Evolutionary conservation across 2,329 filamentous ascomycete genomes (phyloP).

Genomic region (Clonostachys chloroleuca): DNA sequence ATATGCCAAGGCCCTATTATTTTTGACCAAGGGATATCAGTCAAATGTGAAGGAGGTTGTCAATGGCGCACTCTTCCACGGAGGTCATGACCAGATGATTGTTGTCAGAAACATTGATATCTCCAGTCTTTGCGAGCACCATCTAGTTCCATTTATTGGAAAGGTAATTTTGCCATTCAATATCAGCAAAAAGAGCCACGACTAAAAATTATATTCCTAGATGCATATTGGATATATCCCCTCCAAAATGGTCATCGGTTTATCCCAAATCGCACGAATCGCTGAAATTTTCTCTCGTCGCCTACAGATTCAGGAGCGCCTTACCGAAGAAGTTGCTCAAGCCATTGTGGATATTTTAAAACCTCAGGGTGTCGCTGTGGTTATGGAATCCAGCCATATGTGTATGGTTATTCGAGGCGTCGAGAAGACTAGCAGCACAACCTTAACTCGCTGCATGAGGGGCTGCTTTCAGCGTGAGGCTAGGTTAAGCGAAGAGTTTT

Average conservation of each 20-base stretch:
- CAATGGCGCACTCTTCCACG: conserved; percentile 90
- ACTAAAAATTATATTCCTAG: conserved; percentile 32
- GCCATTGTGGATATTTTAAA: conserved; percentile 90
- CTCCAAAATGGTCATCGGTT: conserved; percentile 81
- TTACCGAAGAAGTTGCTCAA: conserved; percentile 93
- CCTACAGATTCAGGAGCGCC: conserved; percentile 90
- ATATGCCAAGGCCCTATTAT: conserved; percentile 93
- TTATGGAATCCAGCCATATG: conserved; percentile 93
- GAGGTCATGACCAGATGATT: conserved; percentile 94
- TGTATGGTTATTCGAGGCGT: conserved; percentile 99
- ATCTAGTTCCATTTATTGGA: conserved; percentile 91
- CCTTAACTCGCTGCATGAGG: conserved; percentile 98
- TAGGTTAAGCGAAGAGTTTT: conserved; percentile 92
- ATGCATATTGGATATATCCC: conserved; percentile 99
- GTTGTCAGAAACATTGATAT: conserved; percentile 97
- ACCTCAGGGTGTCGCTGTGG: conserved; percentile 93
- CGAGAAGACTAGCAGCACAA: conserved; percentile 79
- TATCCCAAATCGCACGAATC: conserved; percentile 92
- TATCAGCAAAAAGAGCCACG: background rate
- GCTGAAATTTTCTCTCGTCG: conserved; percentile 94
- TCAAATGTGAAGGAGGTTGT: conserved; percentile 89
- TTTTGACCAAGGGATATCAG: conserved; percentile 95
- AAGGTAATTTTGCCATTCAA: conserved; percentile 55
- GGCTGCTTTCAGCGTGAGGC: conserved; percentile 88
- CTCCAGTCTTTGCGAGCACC: conserved; percentile 93